phyloP scores from a whole-genome alignment of 352 stramenopile genomes.

The Phytopythium helicoides region DNA sequence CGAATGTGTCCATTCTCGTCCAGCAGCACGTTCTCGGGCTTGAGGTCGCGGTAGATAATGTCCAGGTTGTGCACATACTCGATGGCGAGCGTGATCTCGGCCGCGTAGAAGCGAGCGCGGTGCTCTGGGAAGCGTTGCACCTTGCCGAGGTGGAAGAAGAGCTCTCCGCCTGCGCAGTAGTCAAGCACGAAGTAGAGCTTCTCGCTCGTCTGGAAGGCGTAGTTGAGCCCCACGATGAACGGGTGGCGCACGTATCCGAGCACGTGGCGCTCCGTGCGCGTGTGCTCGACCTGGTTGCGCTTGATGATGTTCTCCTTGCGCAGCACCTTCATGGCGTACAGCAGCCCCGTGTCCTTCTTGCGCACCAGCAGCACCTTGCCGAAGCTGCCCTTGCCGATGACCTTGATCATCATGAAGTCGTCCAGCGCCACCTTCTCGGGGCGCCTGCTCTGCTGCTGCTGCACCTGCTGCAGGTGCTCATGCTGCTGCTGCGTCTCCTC shows the following conservation, averaged over 20 bases:
- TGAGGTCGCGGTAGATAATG: constrained; percentile 97
- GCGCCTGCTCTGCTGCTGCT: constrained; percentile 32
- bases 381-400: constrained; percentile 96
- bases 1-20: constrained; percentile 95
- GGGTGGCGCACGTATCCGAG: constrained; percentile 97
- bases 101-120: constrained; percentile 95
- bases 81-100: constrained; percentile 97
- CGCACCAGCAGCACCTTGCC: constrained; percentile 96
- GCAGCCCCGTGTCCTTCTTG: constrained; percentile 90
- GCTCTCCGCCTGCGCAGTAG: constrained; percentile 96
- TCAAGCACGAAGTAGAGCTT: constrained; percentile 99
- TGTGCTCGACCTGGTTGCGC: constrained; percentile 98
- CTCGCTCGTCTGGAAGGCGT: constrained; percentile 95
- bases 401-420: constrained; percentile 96
- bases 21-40: constrained; percentile 98
- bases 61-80: constrained; percentile 93
- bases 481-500: constrained; percentile 47
- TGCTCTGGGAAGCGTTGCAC: constrained; percentile 94
- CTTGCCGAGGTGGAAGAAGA: constrained; percentile 92
- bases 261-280: constrained; percentile 97
- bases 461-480: constrained; percentile 18
- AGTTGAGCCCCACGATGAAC: constrained; percentile 96
- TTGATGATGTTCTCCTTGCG: constrained; percentile 99
- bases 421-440: constrained; percentile 87
- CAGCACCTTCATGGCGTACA: constrained; percentile 99